phyloP scores from a whole-genome alignment of 495 filamentous ascomycete species.

The Usnea hakonensis region DNA sequence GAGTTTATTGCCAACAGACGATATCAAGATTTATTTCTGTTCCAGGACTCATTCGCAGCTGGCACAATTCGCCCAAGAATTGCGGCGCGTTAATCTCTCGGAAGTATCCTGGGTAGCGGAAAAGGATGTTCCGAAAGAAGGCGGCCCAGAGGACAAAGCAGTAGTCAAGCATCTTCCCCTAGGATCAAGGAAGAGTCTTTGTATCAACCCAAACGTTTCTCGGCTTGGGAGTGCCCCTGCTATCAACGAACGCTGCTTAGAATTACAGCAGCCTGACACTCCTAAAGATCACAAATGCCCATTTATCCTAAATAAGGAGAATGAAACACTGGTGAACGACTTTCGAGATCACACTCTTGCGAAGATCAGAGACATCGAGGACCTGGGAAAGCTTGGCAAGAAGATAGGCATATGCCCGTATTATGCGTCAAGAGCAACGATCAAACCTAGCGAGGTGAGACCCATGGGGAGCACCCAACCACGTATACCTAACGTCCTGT shows the following conservation, averaged over 20 bases:
- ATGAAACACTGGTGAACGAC: conserved; percentile 59
- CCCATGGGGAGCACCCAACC: not conserved
- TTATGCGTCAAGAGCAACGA: conserved; percentile 79
- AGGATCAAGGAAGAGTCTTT: conserved; percentile 86
- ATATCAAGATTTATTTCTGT: conserved; percentile 83
- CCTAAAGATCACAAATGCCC: conserved; percentile 62
- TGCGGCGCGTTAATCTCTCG: conserved; percentile 74
- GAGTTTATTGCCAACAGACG: conserved; percentile 46
- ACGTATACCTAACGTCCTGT: conserved; percentile 19
- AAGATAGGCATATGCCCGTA: conserved; percentile 84
- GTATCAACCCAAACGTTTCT: conserved; percentile 78
- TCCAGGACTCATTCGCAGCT: conserved; percentile 94
- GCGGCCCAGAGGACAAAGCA: conserved; percentile 43
- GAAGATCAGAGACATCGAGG: conserved; percentile 86
- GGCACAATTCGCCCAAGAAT: conserved; percentile 85
- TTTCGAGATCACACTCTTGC: conserved; percentile 88
- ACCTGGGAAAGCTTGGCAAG: conserved; percentile 70
- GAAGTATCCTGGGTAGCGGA: conserved; percentile 38
- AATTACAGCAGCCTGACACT: conserved; percentile 71
- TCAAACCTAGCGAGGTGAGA: conserved; percentile 68
- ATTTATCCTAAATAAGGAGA: conserved; percentile 71
- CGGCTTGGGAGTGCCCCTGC: conserved; percentile 64
- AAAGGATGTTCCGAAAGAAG: conserved; percentile 32
- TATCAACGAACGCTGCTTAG: conserved; percentile 92
- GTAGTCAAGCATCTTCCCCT: conserved; percentile 74